These are phyloP conservation scores for Neurospora intermedia DNA, from an alignment of 495 filamentous ascomycete genomes.

Conservation along the genomic window DNA sequence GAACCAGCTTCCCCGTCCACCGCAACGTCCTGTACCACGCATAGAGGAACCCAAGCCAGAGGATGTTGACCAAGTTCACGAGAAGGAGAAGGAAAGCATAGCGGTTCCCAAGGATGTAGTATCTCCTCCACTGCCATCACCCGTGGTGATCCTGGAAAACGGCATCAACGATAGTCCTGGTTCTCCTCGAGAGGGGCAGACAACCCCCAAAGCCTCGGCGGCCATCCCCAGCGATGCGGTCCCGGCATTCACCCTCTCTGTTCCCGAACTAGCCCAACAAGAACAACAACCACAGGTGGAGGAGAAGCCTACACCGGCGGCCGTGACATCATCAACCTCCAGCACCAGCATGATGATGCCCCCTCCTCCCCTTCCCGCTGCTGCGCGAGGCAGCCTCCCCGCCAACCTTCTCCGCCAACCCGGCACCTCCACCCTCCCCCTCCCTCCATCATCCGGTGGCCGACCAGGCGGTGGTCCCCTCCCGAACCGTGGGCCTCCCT, in stretches of 20 bases:
- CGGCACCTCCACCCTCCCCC: slow-evolving; percentile 6
- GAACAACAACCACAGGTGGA: background rate
- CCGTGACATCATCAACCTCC: slow-evolving; percentile 17
- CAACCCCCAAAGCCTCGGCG: slow-evolving; percentile 31
- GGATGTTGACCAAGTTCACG: background rate
- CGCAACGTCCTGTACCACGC: slow-evolving; percentile 10
- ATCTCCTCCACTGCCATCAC: background rate
- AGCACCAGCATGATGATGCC: slow-evolving; percentile 18
- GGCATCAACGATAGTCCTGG: slow-evolving; percentile 4
- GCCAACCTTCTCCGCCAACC: slow-evolving; percentile 6
- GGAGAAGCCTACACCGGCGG: background rate
- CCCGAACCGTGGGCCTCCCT: slow-evolving; percentile 21
- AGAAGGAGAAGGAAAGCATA: background rate
- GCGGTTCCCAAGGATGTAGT: background rate
- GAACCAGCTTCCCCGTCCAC: slow-evolving; percentile 12
- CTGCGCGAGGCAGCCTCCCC: slow-evolving; percentile 14
- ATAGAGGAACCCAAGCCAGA: slow-evolving; percentile 1
- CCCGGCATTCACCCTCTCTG: slow-evolving; percentile 33
- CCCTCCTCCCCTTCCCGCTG: slow-evolving; percentile 18
- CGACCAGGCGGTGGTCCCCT: slow-evolving; percentile 11
- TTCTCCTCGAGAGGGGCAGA: slow-evolving; percentile 20
- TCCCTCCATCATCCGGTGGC: background rate
- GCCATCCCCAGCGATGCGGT: slow-evolving; percentile 9
- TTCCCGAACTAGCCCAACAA: slow-evolving; percentile 11
- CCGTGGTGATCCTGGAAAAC: background rate